Evolutionary conservation across 768 basidiomycete species (phyloP).

Genomic region (Holtermannia corniformis): DNA sequence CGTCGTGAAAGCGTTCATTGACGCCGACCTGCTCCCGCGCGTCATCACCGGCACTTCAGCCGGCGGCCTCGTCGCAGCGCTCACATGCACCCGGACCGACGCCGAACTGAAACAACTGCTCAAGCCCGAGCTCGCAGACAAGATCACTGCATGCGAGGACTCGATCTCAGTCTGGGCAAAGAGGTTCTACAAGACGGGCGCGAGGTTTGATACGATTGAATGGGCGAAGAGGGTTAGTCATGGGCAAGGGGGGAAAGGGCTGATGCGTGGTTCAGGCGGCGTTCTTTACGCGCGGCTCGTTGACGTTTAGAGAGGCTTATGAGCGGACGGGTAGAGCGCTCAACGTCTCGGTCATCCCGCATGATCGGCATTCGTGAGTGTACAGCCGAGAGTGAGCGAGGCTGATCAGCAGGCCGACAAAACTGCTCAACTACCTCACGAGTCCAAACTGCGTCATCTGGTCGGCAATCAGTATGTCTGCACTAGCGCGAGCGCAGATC

Average conservation of each 20-base stretch:
- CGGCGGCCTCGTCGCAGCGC: slow-evolving; percentile 60
- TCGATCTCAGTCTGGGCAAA: slow-evolving; percentile 38
- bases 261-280: no score
- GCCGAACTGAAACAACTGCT: slow-evolving; percentile 70
- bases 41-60: slow-evolving; percentile 94
- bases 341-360: slow-evolving; percentile 87
- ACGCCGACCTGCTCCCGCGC: slow-evolving; percentile 72
- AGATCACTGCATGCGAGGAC: slow-evolving; percentile 56
- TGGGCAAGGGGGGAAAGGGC: no score
- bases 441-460: slow-evolving; percentile 67
- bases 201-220: slow-evolving; percentile 78
- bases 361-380: slow-evolving; percentile 72
- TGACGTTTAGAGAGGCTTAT: slow-evolving; percentile 94
- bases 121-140: slow-evolving; percentile 72
- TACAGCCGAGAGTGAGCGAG: not conserved
- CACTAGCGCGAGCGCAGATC: not conserved
- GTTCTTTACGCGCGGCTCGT: slow-evolving; percentile 85
- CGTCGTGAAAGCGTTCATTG: slow-evolving; percentile 82
- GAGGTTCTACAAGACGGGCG: slow-evolving; percentile 75
- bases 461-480: slow-evolving; percentile 41
- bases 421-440: slow-evolving; percentile 83
- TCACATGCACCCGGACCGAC: slow-evolving; percentile 80
- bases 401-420: slow-evolving; percentile 61
- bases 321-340: slow-evolving; percentile 82
- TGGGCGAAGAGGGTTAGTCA: slow-evolving; percentile 77